A percentile compares a stretch with the other conserved stretches of the same genome.
Evolutionary conservation across 139 green algal species (phyloP).

Genomic region (Picochlorum sp.): DNA sequence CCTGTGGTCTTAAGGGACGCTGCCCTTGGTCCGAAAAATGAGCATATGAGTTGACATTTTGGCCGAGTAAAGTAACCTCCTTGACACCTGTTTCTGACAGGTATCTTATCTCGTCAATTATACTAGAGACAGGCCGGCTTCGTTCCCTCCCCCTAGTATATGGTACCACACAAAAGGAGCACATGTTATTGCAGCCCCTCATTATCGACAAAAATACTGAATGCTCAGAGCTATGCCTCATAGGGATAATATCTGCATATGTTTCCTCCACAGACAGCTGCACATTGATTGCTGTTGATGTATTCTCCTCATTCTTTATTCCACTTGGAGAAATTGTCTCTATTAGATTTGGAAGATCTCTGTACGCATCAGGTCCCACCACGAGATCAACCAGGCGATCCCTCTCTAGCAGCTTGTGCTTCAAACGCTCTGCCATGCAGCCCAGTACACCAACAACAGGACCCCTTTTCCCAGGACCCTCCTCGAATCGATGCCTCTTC

Average conservation of each 20-base stretch:
- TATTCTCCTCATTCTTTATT: background rate
- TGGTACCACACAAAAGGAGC: conserved; percentile 86
- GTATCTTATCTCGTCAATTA: conserved; percentile 57
- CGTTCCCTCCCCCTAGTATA: conserved; percentile 70
- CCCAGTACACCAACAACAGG: conserved; percentile 74
- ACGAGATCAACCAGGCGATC: conserved; percentile 78
- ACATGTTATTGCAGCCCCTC: conserved; percentile 90
- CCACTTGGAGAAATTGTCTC: conserved; percentile 25
- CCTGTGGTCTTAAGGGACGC: background rate
- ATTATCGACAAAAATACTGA: conserved; percentile 74
- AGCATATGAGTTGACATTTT: conserved; percentile 90
- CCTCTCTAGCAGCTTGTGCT: conserved; percentile 53
- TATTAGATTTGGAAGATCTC: conserved; percentile 74
- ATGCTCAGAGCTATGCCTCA: conserved; percentile 27
- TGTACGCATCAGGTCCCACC: conserved; percentile 78
- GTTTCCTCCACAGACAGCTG: conserved; percentile 74
- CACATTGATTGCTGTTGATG: conserved; percentile 73
- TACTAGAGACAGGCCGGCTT: conserved; percentile 45
- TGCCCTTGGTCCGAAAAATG: conserved; percentile 20
- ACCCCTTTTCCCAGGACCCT: background rate
- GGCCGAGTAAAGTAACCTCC: conserved; percentile 76
- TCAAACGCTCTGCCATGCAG: conserved; percentile 90
- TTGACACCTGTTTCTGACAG: conserved; percentile 48
- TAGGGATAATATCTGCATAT: conserved; percentile 74
- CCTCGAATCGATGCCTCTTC: background rate